Conservation (phyloP, 78 protist species). For the Planoprotostelium fungivorum region DNA sequence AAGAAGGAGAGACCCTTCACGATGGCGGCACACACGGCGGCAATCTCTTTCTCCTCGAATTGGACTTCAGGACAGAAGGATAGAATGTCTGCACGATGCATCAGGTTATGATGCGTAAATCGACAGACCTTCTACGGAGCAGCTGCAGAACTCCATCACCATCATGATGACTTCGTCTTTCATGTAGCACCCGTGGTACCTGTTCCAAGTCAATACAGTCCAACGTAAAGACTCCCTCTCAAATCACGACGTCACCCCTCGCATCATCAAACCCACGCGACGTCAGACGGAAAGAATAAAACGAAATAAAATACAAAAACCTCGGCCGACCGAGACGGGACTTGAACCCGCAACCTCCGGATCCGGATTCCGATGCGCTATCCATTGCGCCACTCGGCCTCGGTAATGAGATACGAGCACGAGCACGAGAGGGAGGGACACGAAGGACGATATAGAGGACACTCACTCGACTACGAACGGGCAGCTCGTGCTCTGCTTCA, state of each 20-base stretch:
- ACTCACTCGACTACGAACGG: slow-evolving; percentile 47
- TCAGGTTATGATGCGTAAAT: background rate
- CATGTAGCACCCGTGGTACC: slow-evolving; percentile 49
- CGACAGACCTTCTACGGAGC: background rate
- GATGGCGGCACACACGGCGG: slow-evolving; percentile 62
- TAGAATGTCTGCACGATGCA: slow-evolving; percentile 14
- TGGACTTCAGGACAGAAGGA: slow-evolving; percentile 25
- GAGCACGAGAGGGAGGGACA: background rate
- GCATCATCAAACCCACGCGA: no score
- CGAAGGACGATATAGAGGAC: background rate
- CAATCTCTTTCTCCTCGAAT: slow-evolving; percentile 41
- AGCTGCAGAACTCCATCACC: slow-evolving; percentile 54
- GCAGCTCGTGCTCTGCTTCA: slow-evolving; percentile 39
- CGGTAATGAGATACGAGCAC: background rate
- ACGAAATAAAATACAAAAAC: background rate
- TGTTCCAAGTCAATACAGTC: no score
- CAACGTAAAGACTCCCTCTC: no score
- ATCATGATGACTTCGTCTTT: slow-evolving; percentile 32
- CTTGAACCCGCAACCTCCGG: slow-evolving; percentile 22
- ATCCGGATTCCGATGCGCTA: slow-evolving; percentile 13
- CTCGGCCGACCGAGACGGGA: slow-evolving; percentile 10
- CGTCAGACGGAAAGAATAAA: background rate
- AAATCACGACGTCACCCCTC: no score
- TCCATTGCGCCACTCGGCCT: slow-evolving; percentile 16
- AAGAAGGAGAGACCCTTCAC: slow-evolving; percentile 50